Conservation (phyloP, 2,329 filamentous ascomycete species). For the Xylariaceae sp. region DNA sequence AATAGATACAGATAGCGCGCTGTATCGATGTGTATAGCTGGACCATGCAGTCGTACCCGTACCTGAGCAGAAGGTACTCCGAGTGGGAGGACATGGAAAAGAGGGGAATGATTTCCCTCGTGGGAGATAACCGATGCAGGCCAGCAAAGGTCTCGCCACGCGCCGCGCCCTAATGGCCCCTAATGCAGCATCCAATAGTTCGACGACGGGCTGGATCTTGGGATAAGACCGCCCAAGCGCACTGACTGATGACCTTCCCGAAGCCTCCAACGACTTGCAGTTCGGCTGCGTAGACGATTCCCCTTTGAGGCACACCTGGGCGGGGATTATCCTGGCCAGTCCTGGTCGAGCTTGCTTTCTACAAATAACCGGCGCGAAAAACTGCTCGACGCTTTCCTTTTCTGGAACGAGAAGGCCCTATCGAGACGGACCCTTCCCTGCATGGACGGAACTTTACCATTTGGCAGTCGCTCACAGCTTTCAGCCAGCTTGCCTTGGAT, state of each 20-base stretch:
- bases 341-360: not conserved
- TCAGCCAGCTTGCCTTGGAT: too few relatives aligned
- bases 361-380: not conserved
- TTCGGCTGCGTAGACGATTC: not conserved
- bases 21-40: too few relatives aligned
- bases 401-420: not conserved
- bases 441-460: too few relatives aligned
- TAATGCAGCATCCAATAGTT: slow-evolving; percentile 24
- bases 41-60: too few relatives aligned
- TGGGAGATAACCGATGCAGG: slow-evolving; percentile 19
- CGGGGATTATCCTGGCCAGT: too few relatives aligned
- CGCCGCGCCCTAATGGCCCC: slow-evolving; percentile 15
- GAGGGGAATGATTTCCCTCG: slow-evolving; percentile 16
- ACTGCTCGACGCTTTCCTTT: not conserved
- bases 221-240: slow-evolving; percentile 10
- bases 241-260: slow-evolving; percentile 11
- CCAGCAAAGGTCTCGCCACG: too few relatives aligned
- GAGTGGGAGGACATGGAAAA: slow-evolving; percentile 7
- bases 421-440: not conserved
- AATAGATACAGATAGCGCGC: too few relatives aligned
- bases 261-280: slow-evolving; percentile 11
- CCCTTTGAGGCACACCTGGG: not conserved
- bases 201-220: slow-evolving; percentile 19
- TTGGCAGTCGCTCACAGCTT: too few relatives aligned
- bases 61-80: not conserved